Evolutionary conservation across 192 early-diverging fungal genomes (phyloP).

Genomic region (Linnemannia hyalina): DNA sequence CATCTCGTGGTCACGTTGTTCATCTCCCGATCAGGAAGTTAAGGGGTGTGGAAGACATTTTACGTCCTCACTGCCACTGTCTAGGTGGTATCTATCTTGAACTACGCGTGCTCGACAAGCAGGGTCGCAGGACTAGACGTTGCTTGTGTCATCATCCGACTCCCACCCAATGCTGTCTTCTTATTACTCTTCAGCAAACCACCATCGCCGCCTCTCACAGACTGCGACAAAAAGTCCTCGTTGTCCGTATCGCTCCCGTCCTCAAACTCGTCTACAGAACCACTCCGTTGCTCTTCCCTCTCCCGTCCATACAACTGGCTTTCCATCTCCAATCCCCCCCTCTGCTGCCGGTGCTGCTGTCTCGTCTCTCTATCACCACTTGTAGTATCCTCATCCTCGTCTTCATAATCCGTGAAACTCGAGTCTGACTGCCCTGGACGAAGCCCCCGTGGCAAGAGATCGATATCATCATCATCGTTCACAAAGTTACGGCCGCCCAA

Average conservation of each 20-base stretch:
- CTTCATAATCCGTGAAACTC: background rate
- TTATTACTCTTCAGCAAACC: background rate
- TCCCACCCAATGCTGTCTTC: background rate
- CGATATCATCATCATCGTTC: constrained; percentile 21
- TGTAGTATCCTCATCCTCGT: background rate
- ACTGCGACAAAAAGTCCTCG: constrained; percentile 2
- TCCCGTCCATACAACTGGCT: background rate
- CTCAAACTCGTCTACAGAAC: background rate
- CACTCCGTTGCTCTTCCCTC: background rate
- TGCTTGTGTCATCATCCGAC: background rate
- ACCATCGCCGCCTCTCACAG: background rate
- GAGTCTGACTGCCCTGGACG: background rate
- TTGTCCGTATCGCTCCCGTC: constrained; percentile 20
- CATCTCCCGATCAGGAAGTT: background rate
- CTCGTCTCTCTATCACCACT: background rate
- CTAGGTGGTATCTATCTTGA: background rate
- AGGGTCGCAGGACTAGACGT: constrained; percentile 4
- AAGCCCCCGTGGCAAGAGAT: constrained; percentile 7
- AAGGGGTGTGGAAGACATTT: background rate
- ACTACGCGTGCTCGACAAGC: background rate
- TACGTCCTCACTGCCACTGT: too few relatives aligned
- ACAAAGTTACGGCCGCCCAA: background rate
- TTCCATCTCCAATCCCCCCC: background rate
- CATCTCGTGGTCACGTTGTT: too few relatives aligned
- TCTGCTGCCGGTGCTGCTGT: background rate